Percentiles rank a stretch among this genome's conserved stretches.
Evolutionary conservation across 2,329 filamentous ascomycete genomes (phyloP).

Genomic region (Fusarium sarcochroum): DNA sequence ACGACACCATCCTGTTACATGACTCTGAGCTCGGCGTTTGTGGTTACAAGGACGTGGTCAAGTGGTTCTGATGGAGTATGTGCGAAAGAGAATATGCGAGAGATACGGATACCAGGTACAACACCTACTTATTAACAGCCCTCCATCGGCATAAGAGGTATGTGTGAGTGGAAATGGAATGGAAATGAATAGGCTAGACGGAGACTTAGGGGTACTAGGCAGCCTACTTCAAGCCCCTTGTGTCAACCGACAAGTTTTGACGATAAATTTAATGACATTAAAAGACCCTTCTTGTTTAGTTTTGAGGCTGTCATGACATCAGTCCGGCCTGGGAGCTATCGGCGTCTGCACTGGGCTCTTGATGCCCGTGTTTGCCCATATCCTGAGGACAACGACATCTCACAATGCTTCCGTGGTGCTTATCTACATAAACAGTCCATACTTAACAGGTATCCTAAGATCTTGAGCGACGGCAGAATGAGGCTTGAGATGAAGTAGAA

Average conservation of each 20-base stretch:
- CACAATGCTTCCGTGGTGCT: neutral
- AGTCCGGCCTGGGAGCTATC: neutral
- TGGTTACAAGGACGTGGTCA: conserved; percentile 30
- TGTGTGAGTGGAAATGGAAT: conserved; percentile 13
- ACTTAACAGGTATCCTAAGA: neutral
- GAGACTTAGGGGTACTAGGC: conserved; percentile 8
- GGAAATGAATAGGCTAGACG: conserved; percentile 30
- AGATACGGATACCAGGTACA: conserved; percentile 37
- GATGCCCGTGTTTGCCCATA: neutral
- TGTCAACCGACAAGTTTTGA: conserved; percentile 25
- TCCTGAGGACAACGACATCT: neutral
- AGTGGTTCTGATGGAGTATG: conserved; percentile 28
- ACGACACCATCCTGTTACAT: conserved; percentile 33
- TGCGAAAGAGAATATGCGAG: conserved; percentile 26
- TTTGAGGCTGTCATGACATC: conserved; percentile 7
- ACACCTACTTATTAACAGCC: conserved; percentile 18
- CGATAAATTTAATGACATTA: conserved; percentile 38
- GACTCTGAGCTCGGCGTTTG: conserved; percentile 37
- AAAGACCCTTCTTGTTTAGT: conserved; percentile 8
- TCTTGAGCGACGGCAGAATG: neutral
- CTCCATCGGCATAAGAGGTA: conserved; percentile 6
- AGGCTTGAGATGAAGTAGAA: neutral
- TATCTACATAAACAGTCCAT: neutral
- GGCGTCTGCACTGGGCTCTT: neutral
- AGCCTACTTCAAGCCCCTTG: conserved; percentile 3